Evolutionary conservation across 352 stramenopile species (phyloP).

Genomic region (Phytophthora pinifolia): DNA sequence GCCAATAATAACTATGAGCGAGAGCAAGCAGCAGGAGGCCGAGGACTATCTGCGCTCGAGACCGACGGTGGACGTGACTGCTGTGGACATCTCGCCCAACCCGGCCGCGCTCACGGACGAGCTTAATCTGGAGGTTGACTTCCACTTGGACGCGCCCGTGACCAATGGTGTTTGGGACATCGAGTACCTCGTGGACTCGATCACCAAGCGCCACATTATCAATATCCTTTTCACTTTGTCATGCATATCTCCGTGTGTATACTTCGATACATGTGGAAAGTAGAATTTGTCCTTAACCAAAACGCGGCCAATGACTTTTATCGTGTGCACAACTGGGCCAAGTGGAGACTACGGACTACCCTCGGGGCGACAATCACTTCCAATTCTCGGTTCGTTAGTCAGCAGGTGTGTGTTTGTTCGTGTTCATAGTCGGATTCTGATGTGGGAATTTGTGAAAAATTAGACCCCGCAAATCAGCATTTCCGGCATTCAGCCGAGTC

Average conservation of each 20-base stretch:
- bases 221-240: conserved; percentile 62
- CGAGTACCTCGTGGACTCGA: conserved; percentile 85
- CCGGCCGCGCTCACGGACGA: conserved; percentile 71
- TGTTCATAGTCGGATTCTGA: neutral
- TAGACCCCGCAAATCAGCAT: conserved; percentile 75
- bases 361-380: conserved; percentile 72
- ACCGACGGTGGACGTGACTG: conserved; percentile 61
- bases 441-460: conserved; percentile 8
- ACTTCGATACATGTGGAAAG: neutral
- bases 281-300: conserved; percentile 34
- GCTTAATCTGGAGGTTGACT: conserved; percentile 83
- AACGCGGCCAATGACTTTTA: conserved; percentile 3
- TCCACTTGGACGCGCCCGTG: conserved; percentile 65
- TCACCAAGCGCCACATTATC: conserved; percentile 85
- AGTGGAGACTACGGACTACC: conserved; percentile 66
- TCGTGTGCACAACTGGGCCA: conserved; percentile 66
- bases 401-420: neutral
- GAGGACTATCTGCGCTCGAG: conserved; percentile 52
- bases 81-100: conserved; percentile 85
- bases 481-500: conserved; percentile 70
- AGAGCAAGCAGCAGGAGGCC: conserved; percentile 53
- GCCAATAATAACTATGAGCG: conserved; percentile 50
- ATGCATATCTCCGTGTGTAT: conserved; percentile 5
- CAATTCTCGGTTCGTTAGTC: conserved; percentile 73
- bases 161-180: conserved; percentile 74